Evolutionary conservation across 164 flowering plant species (phyloP), one percentile per base, ranked within the genome.

Genomic region (Protea cynaroides): DNA sequence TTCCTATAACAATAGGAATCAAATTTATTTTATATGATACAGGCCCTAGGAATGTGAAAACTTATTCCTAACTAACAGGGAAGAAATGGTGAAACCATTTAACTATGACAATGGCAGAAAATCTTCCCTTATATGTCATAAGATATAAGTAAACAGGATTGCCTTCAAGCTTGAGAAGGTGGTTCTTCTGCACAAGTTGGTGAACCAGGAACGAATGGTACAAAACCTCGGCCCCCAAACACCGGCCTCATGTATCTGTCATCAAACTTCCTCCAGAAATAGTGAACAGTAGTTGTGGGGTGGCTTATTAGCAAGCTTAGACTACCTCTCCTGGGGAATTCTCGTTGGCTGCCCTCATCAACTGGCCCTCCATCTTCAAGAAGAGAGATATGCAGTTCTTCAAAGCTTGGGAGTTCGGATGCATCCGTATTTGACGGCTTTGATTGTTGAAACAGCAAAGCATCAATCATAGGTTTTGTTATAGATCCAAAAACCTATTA

Each of bases 221-320:
- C 88, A 37, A 85, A 89, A 12, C 90, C 89, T 10, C 89, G 71
- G 7, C 92, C 92, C 4, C 96, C 96, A 68, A 89, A 89, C 40
- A 85, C 68, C 0, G 96, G 93, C 64, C 89, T 82, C 96, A 89
- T 89, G 77, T 68, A 87, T 38, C 65, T 75, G 65, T 87, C 82
- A 75, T 89, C 96, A 46, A 89, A 87, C 68, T 80, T 84, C 70
- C 93, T 83, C 96, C 93, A 89, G n/a, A 74, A 81, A 72, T 82
- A 72, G 67, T 91, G 97, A 29, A 81, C 88, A 14, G 93, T 84
- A 36, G 77, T 72, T 21, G 87, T 72, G 11, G 97, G 91, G 34
- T 79, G 47, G 18, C 70, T 79, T 43, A 90, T 71, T 2, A 90
- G 75, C 74, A 83, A 58, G 46, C 88, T 73, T 14, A 90, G 62